phyloP scores from a whole-genome alignment of 2,329 filamentous ascomycete genomes.

The Neonectria hederae region DNA sequence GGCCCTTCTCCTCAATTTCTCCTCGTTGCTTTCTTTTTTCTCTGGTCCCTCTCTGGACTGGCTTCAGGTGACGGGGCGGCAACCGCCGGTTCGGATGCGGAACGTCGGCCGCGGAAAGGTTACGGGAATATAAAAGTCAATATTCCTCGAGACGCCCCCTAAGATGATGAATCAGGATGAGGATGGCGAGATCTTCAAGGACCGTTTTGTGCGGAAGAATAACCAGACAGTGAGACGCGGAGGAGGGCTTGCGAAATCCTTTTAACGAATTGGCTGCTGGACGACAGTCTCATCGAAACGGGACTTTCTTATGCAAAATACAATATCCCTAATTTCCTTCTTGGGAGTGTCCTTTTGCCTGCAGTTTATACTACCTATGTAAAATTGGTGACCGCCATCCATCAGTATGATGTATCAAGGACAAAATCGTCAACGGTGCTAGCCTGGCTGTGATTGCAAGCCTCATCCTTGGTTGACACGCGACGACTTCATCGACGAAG shows the following conservation, averaged over 20 bases:
- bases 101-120: neutral
- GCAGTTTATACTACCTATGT: neutral
- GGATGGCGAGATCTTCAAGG: neutral
- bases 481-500: slow-evolving; percentile 33
- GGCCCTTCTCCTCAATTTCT: neutral
- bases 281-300: slow-evolving; percentile 8
- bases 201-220: neutral
- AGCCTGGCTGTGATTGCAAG: slow-evolving; percentile 3
- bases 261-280: slow-evolving; percentile 13
- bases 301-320: slow-evolving; percentile 10
- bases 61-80: neutral
- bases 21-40: slow-evolving; percentile 6
- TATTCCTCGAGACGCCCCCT: neutral
- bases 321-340: neutral
- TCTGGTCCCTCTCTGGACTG: neutral
- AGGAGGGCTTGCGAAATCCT: neutral
- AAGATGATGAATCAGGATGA: neutral
- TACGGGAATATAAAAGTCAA: neutral
- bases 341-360: slow-evolving; percentile 11
- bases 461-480: slow-evolving; percentile 36
- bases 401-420: slow-evolving; percentile 5
- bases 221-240: neutral
- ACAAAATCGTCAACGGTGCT: slow-evolving; percentile 9
- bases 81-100: neutral
- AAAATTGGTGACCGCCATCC: neutral